Percentiles rank a stretch among this genome's conserved stretches.
Conservation (phyloP, 441 rosid species). For the Isatis lusitanica region DNA sequence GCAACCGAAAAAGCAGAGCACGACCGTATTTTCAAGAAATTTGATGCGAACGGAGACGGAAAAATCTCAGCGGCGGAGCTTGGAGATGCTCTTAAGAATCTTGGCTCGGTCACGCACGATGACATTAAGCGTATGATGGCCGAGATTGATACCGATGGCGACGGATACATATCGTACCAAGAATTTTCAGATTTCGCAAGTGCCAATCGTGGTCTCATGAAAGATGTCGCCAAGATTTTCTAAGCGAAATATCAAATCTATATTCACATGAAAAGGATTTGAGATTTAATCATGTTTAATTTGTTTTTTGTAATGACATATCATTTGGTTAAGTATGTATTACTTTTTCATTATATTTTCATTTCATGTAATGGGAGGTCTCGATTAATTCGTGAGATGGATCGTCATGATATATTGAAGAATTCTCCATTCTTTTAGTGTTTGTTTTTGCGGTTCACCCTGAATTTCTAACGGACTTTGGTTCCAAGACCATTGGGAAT, state of each 20-base stretch:
- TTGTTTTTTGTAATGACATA: constrained; percentile 28
- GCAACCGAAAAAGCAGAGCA: constrained; percentile 53
- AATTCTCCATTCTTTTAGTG: not conserved
- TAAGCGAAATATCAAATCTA: constrained; percentile 16
- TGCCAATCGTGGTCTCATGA: constrained; percentile 73
- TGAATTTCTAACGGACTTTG: not conserved
- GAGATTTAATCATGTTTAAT: constrained; percentile 14
- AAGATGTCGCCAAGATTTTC: constrained; percentile 78
- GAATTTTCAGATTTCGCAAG: constrained; percentile 67
- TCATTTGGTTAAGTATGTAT: constrained; percentile 24
- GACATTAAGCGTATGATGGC: constrained; percentile 83
- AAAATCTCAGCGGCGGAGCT: constrained; percentile 72
- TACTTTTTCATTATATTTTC: not conserved
- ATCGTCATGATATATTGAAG: constrained; percentile 1
- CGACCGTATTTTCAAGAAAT: constrained; percentile 75
- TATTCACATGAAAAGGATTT: not conserved
- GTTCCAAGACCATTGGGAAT: not conserved
- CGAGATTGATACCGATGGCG: constrained; percentile 85
- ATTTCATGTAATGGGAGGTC: constrained; percentile 15
- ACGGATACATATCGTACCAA: constrained; percentile 68
- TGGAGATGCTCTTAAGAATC: constrained; percentile 65
- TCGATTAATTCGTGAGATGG: constrained; percentile 1
- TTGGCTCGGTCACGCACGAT: constrained; percentile 52
- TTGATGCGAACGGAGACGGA: constrained; percentile 76
- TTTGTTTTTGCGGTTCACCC: not conserved